A percentile compares a stretch with the other conserved stretches of the same genome.
phyloP scores from a whole-genome alignment of 73 alveolate genomes.

The Paramecium primaurelia region DNA sequence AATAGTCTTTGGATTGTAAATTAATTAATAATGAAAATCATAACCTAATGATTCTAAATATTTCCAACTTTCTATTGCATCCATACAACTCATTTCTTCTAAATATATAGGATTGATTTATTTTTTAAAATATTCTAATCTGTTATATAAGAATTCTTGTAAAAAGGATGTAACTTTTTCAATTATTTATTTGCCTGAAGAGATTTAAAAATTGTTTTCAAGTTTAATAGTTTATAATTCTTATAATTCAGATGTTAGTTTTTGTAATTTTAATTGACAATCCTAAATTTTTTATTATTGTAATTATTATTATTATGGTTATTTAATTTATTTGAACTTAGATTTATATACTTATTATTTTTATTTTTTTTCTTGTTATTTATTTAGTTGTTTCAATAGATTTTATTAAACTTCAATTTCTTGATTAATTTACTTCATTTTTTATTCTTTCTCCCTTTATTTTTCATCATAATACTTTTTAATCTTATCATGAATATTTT shows the following conservation, averaged over 20 bases:
- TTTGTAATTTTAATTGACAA: neutral
- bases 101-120: neutral
- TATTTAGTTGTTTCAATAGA: neutral
- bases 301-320: neutral
- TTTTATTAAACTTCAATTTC: neutral
- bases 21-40: slow-evolving; percentile 68
- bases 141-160: neutral
- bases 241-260: neutral
- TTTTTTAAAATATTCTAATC: neutral
- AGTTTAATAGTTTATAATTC: neutral
- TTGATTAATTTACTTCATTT: neutral
- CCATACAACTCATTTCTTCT: neutral
- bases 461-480: neutral
- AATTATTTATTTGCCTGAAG: neutral
- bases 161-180: neutral
- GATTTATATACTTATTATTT: neutral
- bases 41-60: slow-evolving; percentile 68
- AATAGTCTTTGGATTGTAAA: slow-evolving; percentile 39
- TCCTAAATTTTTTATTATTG: neutral
- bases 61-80: slow-evolving; percentile 54
- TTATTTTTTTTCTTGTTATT: slow-evolving; percentile 15
- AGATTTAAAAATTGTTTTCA: neutral
- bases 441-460: neutral
- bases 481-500: slow-evolving; percentile 18
- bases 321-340: neutral